These are phyloP conservation scores for Cornus controversa DNA, from an alignment of 148 eudicot species.

Conservation along the genomic window DNA sequence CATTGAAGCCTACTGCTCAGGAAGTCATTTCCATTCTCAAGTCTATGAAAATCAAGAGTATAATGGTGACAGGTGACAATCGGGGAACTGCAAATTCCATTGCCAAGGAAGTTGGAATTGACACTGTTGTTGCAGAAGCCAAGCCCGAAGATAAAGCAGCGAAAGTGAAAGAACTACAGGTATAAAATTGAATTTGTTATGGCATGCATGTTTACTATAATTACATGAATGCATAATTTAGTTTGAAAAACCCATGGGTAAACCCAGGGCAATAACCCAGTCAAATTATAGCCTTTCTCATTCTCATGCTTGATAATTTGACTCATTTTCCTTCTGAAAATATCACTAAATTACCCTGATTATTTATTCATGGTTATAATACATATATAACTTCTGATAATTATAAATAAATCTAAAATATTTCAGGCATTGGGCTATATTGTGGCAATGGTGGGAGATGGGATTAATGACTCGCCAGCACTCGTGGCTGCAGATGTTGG, in stretches of 20 bases:
- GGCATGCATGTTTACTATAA: neutral
- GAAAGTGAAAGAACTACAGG: no score
- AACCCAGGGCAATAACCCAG: no score
- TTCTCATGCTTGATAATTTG: neutral
- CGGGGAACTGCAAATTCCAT: conserved; percentile 89
- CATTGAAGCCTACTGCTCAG: conserved; percentile 70
- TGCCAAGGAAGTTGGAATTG: conserved; percentile 83
- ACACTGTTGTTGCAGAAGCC: conserved; percentile 80
- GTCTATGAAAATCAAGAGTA: conserved; percentile 73
- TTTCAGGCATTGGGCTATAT: conserved; percentile 45
- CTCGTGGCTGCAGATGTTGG: conserved; percentile 96
- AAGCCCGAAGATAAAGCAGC: conserved; percentile 84
- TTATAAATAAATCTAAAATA: no score
- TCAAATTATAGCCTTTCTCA: no score
- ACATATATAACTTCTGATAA: no score
- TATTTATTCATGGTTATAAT: no score
- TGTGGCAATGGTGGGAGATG: conserved; percentile 99
- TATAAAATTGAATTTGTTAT: conserved; percentile 12
- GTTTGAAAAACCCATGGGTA: no score
- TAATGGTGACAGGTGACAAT: conserved; percentile 94
- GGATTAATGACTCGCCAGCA: conserved; percentile 96
- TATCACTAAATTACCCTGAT: no score
- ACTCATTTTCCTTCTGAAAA: no score
- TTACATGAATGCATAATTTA: no score
- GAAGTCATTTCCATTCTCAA: conserved; percentile 80